Evolutionary conservation across 2,329 filamentous ascomycete species (phyloP).

Genomic region (Plectosphaerella plurivora): DNA sequence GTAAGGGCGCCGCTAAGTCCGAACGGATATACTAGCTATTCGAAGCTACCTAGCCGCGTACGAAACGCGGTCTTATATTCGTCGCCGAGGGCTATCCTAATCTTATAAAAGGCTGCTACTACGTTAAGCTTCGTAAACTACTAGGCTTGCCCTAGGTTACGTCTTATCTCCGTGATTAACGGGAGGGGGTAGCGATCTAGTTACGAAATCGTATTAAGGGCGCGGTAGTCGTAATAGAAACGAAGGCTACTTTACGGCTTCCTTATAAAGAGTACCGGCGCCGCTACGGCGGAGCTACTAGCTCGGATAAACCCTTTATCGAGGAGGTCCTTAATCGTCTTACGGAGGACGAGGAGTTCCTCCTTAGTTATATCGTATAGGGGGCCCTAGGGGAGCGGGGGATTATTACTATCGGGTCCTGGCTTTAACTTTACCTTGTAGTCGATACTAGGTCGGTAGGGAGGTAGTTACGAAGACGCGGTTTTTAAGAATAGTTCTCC

Average conservation of each 20-base stretch:
- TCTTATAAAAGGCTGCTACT: neutral
- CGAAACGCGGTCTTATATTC: neutral
- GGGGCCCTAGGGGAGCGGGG: neutral
- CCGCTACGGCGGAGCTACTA: neutral
- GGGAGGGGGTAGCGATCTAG: neutral
- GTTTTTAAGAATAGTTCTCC: neutral
- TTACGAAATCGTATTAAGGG: neutral
- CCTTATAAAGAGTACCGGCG: neutral
- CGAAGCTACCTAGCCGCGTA: neutral
- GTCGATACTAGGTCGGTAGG: neutral
- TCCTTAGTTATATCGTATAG: constrained; percentile 1
- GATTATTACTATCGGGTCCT: neutral
- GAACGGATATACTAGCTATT: neutral
- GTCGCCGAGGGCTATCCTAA: neutral
- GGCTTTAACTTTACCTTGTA: neutral
- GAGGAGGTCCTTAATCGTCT: neutral
- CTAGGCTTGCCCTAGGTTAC: neutral
- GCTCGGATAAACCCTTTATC: constrained; percentile 1
- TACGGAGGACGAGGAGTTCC: constrained; percentile 1
- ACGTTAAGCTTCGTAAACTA: neutral
- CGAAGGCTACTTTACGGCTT: neutral
- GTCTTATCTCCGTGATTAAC: neutral
- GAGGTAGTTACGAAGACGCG: neutral
- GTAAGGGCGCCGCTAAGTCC: neutral
- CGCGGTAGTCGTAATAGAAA: neutral